A percentile compares a stretch with the other conserved stretches of the same genome.
These are phyloP conservation scores for Naegleria lovaniensis DNA, from an alignment of 208 protist species.

Conservation along the genomic window DNA sequence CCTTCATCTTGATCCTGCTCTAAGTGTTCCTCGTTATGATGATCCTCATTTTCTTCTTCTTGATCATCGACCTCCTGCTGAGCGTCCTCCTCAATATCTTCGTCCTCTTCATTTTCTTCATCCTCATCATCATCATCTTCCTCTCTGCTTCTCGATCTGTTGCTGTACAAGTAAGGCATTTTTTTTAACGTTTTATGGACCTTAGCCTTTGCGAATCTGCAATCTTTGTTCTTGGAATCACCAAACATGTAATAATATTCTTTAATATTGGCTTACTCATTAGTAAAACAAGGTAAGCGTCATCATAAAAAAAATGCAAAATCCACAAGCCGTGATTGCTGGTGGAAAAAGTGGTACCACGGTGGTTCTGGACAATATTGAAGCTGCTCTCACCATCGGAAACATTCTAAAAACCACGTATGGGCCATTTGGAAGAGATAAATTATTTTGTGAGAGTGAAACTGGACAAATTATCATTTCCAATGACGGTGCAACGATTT, in stretches of 20 bases:
- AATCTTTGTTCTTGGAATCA: too few relatives aligned
- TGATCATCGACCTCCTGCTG: background rate
- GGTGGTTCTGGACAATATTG: slow-evolving; percentile 94
- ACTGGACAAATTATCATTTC: slow-evolving; percentile 89
- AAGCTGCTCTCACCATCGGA: slow-evolving; percentile 91
- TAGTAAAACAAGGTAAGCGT: too few relatives aligned
- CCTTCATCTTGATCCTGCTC: background rate
- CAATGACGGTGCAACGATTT: slow-evolving; percentile 99
- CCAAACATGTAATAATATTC: too few relatives aligned
- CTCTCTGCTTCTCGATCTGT: background rate
- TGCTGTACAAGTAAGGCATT: background rate
- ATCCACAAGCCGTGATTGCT: background rate
- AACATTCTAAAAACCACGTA: slow-evolving; percentile 83
- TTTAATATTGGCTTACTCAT: too few relatives aligned
- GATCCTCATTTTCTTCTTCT: background rate
- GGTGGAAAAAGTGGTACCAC: background rate
- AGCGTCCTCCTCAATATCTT: too few relatives aligned
- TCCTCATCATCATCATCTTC: background rate
- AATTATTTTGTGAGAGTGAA: slow-evolving; percentile 90
- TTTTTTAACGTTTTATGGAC: background rate
- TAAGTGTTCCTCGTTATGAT: background rate
- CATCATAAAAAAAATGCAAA: too few relatives aligned
- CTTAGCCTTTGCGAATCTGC: too few relatives aligned
- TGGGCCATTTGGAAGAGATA: slow-evolving; percentile 99
- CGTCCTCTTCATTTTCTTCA: background rate